Base-by-base conservation (phyloP, 352 stramenopile genomes). In the Phytophthora macrochlamydospora region DNA sequence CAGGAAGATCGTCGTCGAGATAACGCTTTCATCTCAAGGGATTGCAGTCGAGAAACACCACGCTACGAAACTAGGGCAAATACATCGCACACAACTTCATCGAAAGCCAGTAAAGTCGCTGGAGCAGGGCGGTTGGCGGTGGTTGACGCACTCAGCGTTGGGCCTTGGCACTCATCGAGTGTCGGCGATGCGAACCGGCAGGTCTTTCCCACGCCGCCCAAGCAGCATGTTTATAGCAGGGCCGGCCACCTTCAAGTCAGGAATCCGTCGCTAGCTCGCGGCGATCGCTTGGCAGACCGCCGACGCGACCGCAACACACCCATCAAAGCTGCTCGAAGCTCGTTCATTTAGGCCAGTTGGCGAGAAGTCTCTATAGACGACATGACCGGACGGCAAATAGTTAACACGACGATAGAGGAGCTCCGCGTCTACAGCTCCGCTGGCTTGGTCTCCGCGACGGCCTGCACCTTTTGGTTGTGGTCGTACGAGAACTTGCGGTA, bases 401-500 rank as follows among this genome's bases (percentile, higher is more conserved):
- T 24, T 24, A 24, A 24, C 18, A 24, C 18, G 18, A 24, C 18
- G 18, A 24, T 24, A 24, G 18, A 24, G 18, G 18, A 24, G 18
- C 18, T 24, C 18, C 18, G 18, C 18, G 18, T 24, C 18, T 24
- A 24, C 18, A 24, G 18, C 18, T 24, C 18, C 18, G 18, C 40
- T 46, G 12, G 14, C 24, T 7, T 8, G 28, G 56, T 9, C 49
- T 69, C 50, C 13, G 51, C 28, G 14, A 44, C 56, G 43, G 42
- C 35, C 14, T 40, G 54, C n/a, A 59, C 44, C 18, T 12, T 33
- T 3, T 14, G 32, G 30, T 32, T 18, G 14, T 42, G 53, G 42
- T 76, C 50, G 51, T 73, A 50, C 37, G 44, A 42, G 40, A 76
- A 75, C 68, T 95, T 95, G 65, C 89, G 85, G 63, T 76, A 76